Conservation (phyloP, 805 yeast genomes). For the Soucietia sequanensis region DNA sequence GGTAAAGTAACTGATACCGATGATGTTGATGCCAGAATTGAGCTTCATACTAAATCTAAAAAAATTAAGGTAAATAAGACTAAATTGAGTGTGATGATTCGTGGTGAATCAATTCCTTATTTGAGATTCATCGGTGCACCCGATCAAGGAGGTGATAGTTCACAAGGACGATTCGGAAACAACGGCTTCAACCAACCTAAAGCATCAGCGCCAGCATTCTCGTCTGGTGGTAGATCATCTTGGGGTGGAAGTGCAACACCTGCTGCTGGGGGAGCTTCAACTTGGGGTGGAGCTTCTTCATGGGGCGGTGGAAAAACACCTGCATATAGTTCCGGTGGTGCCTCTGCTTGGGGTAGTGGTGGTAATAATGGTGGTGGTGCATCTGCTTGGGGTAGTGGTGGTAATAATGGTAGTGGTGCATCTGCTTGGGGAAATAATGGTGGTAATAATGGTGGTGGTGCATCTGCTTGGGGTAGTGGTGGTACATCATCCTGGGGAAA, state of each 20-base stretch:
- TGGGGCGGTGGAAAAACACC: conserved; percentile 44
- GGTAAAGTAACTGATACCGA: conserved; percentile 94
- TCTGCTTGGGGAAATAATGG: conserved; percentile 30
- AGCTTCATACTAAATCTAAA: conserved; percentile 88
- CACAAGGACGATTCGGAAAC: conserved; percentile 2
- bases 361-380: conserved; percentile 26
- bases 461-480: conserved; percentile 46
- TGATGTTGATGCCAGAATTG: conserved; percentile 88
- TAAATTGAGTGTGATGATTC: conserved; percentile 69
- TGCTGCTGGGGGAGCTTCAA: conserved; percentile 15
- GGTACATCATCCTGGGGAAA: conserved; percentile 25
- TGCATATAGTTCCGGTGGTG: conserved; percentile 24
- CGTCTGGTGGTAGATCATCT: conserved; percentile 49
- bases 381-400: conserved; percentile 50
- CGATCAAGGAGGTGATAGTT: conserved; percentile 6
- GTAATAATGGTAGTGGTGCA: conserved; percentile 36
- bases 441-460: conserved; percentile 24
- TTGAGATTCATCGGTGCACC: conserved; percentile 68
- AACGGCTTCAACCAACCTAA: conserved; percentile 14
- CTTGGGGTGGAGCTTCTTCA: conserved; percentile 49
- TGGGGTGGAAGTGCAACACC: conserved; percentile 45
- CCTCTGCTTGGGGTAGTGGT: conserved; percentile 25
- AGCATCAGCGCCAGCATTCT: conserved; percentile 29
- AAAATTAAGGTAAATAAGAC: conserved; percentile 80
- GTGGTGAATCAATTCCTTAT: conserved; percentile 72